Conservation (phyloP, 257 asterid species). For the Jacaranda mimosifolia region DNA sequence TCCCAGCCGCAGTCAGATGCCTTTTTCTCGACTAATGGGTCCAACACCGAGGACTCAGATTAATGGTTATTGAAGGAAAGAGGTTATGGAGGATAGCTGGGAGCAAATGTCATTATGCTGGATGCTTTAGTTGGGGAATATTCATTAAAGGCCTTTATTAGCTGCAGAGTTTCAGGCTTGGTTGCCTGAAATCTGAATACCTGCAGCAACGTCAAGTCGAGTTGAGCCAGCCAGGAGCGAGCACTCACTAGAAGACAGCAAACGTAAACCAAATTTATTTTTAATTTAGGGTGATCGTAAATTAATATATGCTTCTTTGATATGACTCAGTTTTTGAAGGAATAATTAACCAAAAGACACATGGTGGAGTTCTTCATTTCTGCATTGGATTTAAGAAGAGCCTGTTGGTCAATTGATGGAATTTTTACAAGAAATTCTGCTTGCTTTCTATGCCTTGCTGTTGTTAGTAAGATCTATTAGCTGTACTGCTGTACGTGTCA, state of each 20-base stretch:
- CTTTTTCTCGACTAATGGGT: slow-evolving; percentile 81
- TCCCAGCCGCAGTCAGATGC: slow-evolving; percentile 68
- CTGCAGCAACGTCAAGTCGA: slow-evolving; percentile 9
- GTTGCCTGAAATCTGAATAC: slow-evolving; percentile 31
- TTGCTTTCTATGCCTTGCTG: background rate
- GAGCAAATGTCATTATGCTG: background rate
- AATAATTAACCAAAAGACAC: slow-evolving; percentile 28
- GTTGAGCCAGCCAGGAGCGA: background rate
- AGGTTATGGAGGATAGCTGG: slow-evolving; percentile 17
- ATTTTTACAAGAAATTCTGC: background rate
- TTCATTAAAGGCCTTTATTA: background rate
- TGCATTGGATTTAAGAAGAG: slow-evolving; percentile 19
- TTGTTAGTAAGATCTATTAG: no score
- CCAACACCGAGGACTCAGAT: slow-evolving; percentile 88
- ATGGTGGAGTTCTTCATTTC: slow-evolving; percentile 30
- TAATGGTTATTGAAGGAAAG: slow-evolving; percentile 73
- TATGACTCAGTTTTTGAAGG: slow-evolving; percentile 30
- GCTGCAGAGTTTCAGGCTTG: slow-evolving; percentile 10
- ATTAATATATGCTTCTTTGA: slow-evolving; percentile 30
- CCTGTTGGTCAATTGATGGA: background rate
- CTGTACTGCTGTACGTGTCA: background rate
- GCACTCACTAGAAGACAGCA: slow-evolving; percentile 31
- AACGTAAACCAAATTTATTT: slow-evolving; percentile 27
- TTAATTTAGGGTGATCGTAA: slow-evolving; percentile 29
- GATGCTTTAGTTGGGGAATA: slow-evolving; percentile 19